A percentile compares a stretch with the other conserved stretches of the same genome.
These are phyloP conservation scores for Discostella pseudostelligera DNA, from an alignment of 108 stramenopile genomes.

Conservation along the genomic window DNA sequence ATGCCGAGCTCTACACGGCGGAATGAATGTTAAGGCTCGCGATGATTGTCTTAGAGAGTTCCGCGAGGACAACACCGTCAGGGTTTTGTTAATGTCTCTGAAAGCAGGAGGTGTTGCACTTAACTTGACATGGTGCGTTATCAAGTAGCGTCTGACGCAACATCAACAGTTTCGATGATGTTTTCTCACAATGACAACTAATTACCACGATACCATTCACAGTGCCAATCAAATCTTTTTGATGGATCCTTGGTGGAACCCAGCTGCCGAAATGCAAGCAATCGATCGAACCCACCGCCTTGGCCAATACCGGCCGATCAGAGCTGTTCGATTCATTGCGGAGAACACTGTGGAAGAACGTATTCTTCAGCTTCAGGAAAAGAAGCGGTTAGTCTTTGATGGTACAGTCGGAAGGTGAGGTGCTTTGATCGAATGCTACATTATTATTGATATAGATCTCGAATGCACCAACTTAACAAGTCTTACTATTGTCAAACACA, in stretches of 20 bases:
- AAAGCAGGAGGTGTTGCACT: constrained; percentile 97
- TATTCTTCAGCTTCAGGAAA: constrained; percentile 96
- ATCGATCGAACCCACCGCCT: constrained; percentile 98
- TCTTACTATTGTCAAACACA: not conserved
- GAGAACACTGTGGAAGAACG: constrained; percentile 97
- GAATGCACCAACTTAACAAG: no score
- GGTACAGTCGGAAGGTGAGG: constrained; percentile 86
- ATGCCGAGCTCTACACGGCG: constrained; percentile 84
- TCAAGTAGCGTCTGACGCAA: no score
- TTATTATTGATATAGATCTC: no score
- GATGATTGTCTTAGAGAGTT: constrained; percentile 85
- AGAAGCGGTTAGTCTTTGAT: constrained; percentile 96
- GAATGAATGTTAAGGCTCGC: constrained; percentile 90
- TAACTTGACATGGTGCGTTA: constrained; percentile 80
- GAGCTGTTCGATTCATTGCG: constrained; percentile 93
- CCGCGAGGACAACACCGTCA: constrained; percentile 76
- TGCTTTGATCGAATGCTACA: not conserved
- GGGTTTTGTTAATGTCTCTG: constrained; percentile 91
- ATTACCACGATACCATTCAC: not conserved
- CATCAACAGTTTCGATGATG: not conserved
- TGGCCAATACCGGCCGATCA: constrained; percentile 93
- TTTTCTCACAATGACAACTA: not conserved
- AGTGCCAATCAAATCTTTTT: constrained; percentile 89
- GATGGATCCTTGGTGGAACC: constrained; percentile 91
- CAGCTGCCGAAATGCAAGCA: constrained; percentile 94